These are phyloP conservation scores for Calonectria henricotiae DNA, from an alignment of 2,329 filamentous ascomycete genomes.

Conservation along the genomic window DNA sequence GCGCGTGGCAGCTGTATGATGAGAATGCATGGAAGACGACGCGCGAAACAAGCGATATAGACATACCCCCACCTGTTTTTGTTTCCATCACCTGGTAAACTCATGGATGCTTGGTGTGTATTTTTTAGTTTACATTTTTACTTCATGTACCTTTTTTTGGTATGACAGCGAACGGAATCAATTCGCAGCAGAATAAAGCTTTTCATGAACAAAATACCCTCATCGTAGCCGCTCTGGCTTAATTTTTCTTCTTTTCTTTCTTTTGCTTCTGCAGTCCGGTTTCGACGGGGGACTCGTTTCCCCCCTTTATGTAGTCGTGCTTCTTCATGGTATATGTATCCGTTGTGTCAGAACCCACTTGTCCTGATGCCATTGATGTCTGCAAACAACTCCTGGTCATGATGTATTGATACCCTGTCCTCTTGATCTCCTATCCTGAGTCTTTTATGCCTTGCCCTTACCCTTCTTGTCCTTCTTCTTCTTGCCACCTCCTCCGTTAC, in stretches of 20 bases:
- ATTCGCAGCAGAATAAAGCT: slow-evolving; percentile 25
- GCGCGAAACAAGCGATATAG: slow-evolving; percentile 34
- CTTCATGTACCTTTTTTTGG: slow-evolving; percentile 32
- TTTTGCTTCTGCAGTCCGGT: background rate
- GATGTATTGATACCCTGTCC: background rate
- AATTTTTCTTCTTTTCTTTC: background rate
- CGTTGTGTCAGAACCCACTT: background rate
- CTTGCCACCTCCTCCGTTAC: slow-evolving; percentile 53
- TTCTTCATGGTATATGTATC: slow-evolving; percentile 10
- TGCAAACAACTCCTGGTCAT: slow-evolving; percentile 20
- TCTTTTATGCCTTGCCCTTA: slow-evolving; percentile 56
- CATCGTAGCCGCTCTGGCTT: background rate
- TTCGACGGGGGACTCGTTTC: background rate
- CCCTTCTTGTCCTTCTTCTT: slow-evolving; percentile 70
- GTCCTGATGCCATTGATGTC: slow-evolving; percentile 8
- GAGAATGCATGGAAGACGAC: slow-evolving; percentile 33
- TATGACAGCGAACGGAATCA: slow-evolving; percentile 20
- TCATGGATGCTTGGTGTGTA: slow-evolving; percentile 9
- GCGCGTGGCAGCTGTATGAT: slow-evolving; percentile 55
- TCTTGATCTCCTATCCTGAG: background rate
- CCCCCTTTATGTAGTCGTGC: background rate
- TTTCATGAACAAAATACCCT: slow-evolving; percentile 8
- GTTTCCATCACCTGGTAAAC: slow-evolving; percentile 19
- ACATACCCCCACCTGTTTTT: slow-evolving; percentile 49
- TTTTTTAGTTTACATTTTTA: slow-evolving; percentile 38